Conservation (phyloP, 2,329 filamentous ascomycete species). For the Dothistroma septosporum region DNA sequence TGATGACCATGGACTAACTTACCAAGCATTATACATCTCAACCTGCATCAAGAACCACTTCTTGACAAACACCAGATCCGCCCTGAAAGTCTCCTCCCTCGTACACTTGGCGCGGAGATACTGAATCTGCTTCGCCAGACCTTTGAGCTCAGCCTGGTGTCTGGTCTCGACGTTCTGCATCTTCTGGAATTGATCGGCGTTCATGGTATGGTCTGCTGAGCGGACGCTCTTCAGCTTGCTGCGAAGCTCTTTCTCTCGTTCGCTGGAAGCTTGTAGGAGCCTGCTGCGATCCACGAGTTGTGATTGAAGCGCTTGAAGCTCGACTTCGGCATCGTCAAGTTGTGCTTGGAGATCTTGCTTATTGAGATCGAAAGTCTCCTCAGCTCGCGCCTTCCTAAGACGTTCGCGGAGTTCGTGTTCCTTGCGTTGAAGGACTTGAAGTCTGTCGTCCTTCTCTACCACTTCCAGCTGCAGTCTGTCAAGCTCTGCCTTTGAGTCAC, state of each 20-base stretch:
- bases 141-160: conserved; percentile 72
- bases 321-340: conserved; percentile 38
- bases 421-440: conserved; percentile 36
- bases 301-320: conserved; percentile 39
- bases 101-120: conserved; percentile 80
- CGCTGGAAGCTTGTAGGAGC: conserved; percentile 29
- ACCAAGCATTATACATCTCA: conserved; percentile 86
- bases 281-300: conserved; percentile 34
- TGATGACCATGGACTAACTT: conserved; percentile 43
- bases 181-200: conserved; percentile 35
- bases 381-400: conserved; percentile 27
- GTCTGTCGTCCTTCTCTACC: conserved; percentile 41
- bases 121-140: conserved; percentile 82
- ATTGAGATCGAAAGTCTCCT: conserved; percentile 34
- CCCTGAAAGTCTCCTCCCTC: conserved; percentile 74
- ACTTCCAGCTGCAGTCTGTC: conserved; percentile 37
- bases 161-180: conserved; percentile 63
- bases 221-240: conserved; percentile 29
- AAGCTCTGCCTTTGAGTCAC: conserved; percentile 34
- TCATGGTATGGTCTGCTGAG: conserved; percentile 18
- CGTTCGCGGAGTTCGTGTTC: conserved; percentile 40
- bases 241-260: conserved; percentile 36
- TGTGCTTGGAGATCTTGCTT: conserved; percentile 38
- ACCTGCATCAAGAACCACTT: conserved; percentile 74
- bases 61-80: conserved; percentile 82